A percentile compares a stretch with the other conserved stretches of the same genome.
phyloP scores from a whole-genome alignment of 306 rosid species.

The Pyrus communis region DNA sequence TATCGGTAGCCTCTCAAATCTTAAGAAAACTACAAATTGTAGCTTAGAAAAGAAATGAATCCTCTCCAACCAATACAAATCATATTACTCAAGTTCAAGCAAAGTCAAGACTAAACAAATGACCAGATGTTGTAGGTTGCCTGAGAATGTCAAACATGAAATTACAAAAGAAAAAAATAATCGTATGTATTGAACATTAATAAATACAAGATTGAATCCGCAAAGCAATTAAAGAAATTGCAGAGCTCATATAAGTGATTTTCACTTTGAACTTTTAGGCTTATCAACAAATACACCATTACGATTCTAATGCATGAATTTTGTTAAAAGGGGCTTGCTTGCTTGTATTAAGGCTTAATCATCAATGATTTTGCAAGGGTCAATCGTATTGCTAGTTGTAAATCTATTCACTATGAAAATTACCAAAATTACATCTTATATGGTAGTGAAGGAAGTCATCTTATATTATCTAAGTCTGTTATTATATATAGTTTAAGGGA shows the following conservation, averaged over 20 bases:
- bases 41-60: neutral
- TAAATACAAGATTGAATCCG: neutral
- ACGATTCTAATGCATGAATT: neutral
- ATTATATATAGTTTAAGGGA: slow-evolving; percentile 25
- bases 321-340: neutral
- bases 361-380: neutral
- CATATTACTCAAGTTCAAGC: neutral
- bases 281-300: neutral
- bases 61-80: neutral
- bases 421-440: neutral
- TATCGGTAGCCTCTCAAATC: slow-evolving; percentile 14
- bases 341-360: neutral
- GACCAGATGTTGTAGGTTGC: neutral
- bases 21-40: neutral
- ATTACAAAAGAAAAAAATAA: neutral
- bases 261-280: neutral
- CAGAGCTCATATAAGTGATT: neutral
- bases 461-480: slow-evolving; percentile 19
- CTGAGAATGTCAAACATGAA: neutral
- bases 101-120: neutral
- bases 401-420: neutral
- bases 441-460: slow-evolving; percentile 7
- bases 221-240: neutral
- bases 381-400: neutral
- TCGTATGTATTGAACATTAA: neutral